phyloP scores from a whole-genome alignment of 306 rosid genomes.

The Calophaca sinica region DNA sequence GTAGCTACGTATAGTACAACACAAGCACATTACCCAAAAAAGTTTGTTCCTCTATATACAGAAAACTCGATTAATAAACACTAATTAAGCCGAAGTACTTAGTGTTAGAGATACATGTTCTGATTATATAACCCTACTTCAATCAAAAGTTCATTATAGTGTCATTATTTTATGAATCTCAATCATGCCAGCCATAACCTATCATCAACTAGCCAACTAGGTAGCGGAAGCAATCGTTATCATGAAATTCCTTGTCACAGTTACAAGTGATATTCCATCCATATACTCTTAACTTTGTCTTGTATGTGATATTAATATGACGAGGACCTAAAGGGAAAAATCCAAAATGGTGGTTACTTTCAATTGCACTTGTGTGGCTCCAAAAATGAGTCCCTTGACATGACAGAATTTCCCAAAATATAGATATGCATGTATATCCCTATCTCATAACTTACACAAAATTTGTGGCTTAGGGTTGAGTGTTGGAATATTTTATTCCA shows the following conservation, averaged over 20 bases:
- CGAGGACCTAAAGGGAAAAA: slow-evolving; percentile 32
- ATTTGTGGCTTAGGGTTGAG: slow-evolving; percentile 37
- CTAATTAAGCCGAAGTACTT: neutral
- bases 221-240: slow-evolving; percentile 42
- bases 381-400: slow-evolving; percentile 25
- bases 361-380: slow-evolving; percentile 42
- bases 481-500: too few relatives aligned
- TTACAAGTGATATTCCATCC: slow-evolving; percentile 20
- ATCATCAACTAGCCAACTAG: slow-evolving; percentile 26
- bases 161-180: slow-evolving; percentile 19
- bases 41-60: slow-evolving; percentile 10
- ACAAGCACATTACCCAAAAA: neutral
- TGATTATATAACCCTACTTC: slow-evolving; percentile 3
- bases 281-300: slow-evolving; percentile 37
- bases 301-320: slow-evolving; percentile 42
- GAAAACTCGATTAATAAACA: neutral
- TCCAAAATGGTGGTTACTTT: slow-evolving; percentile 47
- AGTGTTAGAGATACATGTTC: neutral
- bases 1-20: too few relatives aligned
- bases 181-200: slow-evolving; percentile 26
- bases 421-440: slow-evolving; percentile 6
- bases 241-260: slow-evolving; percentile 51
- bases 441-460: slow-evolving; percentile 27
- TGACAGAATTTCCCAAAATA: neutral
- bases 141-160: slow-evolving; percentile 1